Percentiles rank a stretch among this genome's conserved stretches.
Evolutionary conservation across 495 filamentous ascomycete genomes (phyloP).

Genomic region (Cladorrhinum samala): DNA sequence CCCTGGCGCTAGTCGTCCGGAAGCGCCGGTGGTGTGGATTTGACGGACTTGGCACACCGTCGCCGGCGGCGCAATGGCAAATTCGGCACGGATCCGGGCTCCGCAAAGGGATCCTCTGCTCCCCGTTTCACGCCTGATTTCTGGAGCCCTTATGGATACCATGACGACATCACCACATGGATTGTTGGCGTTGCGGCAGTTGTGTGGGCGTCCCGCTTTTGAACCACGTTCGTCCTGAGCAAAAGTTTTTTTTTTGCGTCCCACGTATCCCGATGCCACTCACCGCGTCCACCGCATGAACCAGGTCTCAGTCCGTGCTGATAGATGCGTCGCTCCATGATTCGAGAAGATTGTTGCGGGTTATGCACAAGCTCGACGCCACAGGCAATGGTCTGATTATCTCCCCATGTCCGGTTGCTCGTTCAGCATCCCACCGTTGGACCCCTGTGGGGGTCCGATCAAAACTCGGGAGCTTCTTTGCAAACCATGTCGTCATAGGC

Average conservation of each 20-base stretch:
- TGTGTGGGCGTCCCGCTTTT: not conserved
- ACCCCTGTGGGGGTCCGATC: not conserved
- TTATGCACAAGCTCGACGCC: too few relatives aligned
- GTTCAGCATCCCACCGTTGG: not conserved
- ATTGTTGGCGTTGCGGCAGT: not conserved
- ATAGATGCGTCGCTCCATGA: too few relatives aligned
- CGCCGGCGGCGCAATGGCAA: conserved; percentile 8
- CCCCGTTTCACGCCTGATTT: not conserved
- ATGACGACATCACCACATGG: conserved; percentile 28
- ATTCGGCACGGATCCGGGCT: not conserved
- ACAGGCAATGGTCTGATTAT: not conserved
- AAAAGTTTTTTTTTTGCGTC: too few relatives aligned
- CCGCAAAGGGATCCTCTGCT: conserved; percentile 2
- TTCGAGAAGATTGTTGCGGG: too few relatives aligned
- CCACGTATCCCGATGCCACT: too few relatives aligned
- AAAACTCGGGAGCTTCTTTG: not conserved
- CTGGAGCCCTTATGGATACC: not conserved
- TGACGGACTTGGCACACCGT: not conserved
- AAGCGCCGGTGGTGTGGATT: not conserved
- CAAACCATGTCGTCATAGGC: not conserved
- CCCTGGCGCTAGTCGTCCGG: not conserved
- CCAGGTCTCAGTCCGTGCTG: too few relatives aligned
- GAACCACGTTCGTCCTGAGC: not conserved
- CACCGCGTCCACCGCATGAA: too few relatives aligned
- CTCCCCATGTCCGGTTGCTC: not conserved